A percentile compares a stretch with the other conserved stretches of the same genome.
These are phyloP conservation scores for Leccinum aurantiacum DNA, from an alignment of 768 basidiomycete genomes.

Conservation along the genomic window DNA sequence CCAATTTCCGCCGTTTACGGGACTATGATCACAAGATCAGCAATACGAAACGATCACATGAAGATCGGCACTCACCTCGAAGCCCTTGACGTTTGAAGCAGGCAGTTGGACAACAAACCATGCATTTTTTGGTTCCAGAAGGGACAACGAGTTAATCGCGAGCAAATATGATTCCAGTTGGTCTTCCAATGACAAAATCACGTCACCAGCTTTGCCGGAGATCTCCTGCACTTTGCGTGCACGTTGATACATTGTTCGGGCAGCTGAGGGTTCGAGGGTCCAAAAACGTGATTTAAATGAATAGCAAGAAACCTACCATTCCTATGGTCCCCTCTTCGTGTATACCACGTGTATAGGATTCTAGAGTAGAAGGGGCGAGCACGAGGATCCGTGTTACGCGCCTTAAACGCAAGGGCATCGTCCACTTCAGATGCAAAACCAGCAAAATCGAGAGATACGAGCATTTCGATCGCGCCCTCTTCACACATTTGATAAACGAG, in stretches of 20 bases:
- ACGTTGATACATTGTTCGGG: constrained; percentile 90
- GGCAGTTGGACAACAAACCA: constrained; percentile 75
- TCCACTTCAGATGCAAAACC: constrained; percentile 87
- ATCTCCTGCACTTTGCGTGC: constrained; percentile 70
- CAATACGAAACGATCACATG: constrained; percentile 15
- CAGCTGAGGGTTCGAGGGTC: constrained; percentile 54
- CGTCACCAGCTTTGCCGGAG: constrained; percentile 34
- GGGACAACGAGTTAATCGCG: constrained; percentile 83
- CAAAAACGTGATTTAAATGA: constrained; percentile 16
- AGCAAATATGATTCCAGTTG: constrained; percentile 81
- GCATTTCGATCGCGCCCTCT: constrained; percentile 71
- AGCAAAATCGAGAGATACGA: constrained; percentile 82
- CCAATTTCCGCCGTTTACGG: constrained; percentile 69
- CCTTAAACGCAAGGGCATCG: constrained; percentile 85
- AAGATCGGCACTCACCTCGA: constrained; percentile 39
- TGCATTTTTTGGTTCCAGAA: constrained; percentile 77
- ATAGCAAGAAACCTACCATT: constrained; percentile 61
- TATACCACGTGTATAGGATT: constrained; percentile 94
- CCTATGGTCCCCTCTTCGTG: constrained; percentile 83
- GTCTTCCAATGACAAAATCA: constrained; percentile 54
- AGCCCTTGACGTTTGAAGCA: constrained; percentile 45
- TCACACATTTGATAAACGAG: constrained; percentile 94
- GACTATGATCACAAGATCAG: constrained; percentile 41
- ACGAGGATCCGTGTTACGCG: constrained; percentile 89
- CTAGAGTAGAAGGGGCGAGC: constrained; percentile 81